Conservation (phyloP, 768 basidiomycete genomes). For the Porphyrellus cyaneotinctus region DNA sequence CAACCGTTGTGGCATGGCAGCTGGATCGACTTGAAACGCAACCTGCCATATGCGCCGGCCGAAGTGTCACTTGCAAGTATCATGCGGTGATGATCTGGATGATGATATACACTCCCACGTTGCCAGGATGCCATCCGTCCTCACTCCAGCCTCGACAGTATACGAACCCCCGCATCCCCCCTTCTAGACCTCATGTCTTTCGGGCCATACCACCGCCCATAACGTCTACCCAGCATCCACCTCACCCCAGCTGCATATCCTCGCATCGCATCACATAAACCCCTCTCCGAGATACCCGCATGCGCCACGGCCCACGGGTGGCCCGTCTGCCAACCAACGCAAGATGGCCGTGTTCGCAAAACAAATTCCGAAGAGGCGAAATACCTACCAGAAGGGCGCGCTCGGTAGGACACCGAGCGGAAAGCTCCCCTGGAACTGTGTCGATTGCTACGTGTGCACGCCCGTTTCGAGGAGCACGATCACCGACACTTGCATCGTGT, state of each 20-base stretch:
- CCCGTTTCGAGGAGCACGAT: background rate
- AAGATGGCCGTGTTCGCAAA: conserved; percentile 11
- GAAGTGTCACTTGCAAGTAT: no score
- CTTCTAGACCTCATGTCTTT: conserved; percentile 17
- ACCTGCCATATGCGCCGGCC: no score
- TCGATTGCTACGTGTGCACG: conserved; percentile 59
- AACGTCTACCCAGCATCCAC: conserved; percentile 26
- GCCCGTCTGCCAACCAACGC: conserved; percentile 6
- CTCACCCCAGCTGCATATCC: conserved; percentile 30
- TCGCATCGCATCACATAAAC: conserved; percentile 20
- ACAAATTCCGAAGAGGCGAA: conserved; percentile 17
- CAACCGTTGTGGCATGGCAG: no score
- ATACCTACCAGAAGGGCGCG: conserved; percentile 10
- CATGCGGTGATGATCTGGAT: no score
- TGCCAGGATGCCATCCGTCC: conserved; percentile 15
- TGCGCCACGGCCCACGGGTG: conserved; percentile 1
- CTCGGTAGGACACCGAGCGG: conserved; percentile 16
- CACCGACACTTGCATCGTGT: conserved; percentile 45
- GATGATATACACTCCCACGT: conserved; percentile 17
- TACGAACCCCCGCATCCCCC: conserved; percentile 12
- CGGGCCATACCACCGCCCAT: conserved; percentile 14
- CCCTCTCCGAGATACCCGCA: conserved; percentile 19
- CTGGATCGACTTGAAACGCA: no score
- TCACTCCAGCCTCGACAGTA: conserved; percentile 7
- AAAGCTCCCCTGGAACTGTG: conserved; percentile 58